These are phyloP conservation scores for Amanita inopinata DNA, from an alignment of 768 basidiomycete genomes.

Conservation along the genomic window DNA sequence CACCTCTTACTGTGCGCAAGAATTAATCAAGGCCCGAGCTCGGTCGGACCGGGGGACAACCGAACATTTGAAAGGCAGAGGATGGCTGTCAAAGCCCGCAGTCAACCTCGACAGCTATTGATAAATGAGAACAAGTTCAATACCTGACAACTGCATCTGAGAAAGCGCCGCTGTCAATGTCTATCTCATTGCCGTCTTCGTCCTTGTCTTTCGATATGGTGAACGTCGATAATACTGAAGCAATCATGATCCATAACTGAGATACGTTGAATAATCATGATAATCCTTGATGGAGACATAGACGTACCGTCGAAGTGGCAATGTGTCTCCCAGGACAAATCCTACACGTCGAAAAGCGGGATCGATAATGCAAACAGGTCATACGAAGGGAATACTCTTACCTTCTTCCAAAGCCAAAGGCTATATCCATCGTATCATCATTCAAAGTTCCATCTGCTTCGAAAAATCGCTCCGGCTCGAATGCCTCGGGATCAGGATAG, in stretches of 20 bases:
- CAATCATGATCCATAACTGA: slow-evolving; percentile 15
- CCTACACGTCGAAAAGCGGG: slow-evolving; percentile 9
- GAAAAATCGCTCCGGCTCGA: slow-evolving; percentile 20
- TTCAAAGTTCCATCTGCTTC: slow-evolving; percentile 12
- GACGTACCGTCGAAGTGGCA: slow-evolving; percentile 13
- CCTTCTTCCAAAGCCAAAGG: slow-evolving; percentile 29
- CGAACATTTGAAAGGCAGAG: slow-evolving; percentile 1
- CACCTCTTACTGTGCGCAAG: too few species aligned
- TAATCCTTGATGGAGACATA: not conserved
- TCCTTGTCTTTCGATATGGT: slow-evolving; percentile 19
- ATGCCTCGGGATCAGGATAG: slow-evolving; percentile 20
- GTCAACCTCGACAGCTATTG: too few species aligned
- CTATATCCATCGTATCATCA: slow-evolving; percentile 13
- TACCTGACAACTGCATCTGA: not conserved
- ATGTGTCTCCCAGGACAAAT: slow-evolving; percentile 20
- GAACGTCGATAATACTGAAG: slow-evolving; percentile 21
- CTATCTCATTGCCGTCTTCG: slow-evolving; percentile 18
- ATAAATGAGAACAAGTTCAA: too few species aligned
- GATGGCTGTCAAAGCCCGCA: not conserved
- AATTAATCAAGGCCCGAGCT: not conserved
- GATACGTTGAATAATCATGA: too few species aligned
- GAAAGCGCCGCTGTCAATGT: not conserved
- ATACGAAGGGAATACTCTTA: slow-evolving; percentile 2
- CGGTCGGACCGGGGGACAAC: not conserved
- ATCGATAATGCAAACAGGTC: not conserved